Conservation (phyloP, 495 filamentous ascomycete species). For the Xylaria grammica region DNA sequence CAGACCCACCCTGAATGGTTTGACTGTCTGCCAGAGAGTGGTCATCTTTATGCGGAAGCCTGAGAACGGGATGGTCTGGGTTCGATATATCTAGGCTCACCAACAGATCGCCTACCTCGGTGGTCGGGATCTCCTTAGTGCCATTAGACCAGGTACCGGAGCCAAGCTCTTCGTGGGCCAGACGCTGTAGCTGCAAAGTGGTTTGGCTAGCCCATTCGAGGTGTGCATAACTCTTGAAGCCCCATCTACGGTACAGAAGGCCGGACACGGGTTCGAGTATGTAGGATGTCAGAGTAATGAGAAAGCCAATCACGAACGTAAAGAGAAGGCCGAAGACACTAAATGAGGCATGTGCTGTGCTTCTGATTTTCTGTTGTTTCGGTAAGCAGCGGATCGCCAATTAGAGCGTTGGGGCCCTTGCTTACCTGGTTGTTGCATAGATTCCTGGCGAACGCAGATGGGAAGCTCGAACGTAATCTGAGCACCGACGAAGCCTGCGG, state of each 20-base stretch:
- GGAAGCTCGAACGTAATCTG: no score
- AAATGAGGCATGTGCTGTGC: neutral
- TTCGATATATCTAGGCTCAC: neutral
- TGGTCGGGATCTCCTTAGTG: slow-evolving; percentile 25
- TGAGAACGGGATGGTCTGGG: neutral
- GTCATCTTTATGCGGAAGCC: no score
- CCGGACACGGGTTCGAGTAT: neutral
- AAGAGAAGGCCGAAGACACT: neutral
- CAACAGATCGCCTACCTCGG: neutral
- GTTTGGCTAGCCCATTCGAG: slow-evolving; percentile 22
- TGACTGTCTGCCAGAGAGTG: no score
- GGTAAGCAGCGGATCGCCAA: no score
- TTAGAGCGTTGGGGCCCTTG: no score
- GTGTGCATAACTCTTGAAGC: slow-evolving; percentile 1
- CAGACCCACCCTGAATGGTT: no score
- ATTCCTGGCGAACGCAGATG: no score
- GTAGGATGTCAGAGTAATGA: neutral
- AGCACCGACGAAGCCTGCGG: no score
- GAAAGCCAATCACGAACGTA: neutral
- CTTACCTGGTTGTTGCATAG: no score
- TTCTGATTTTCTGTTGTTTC: neutral
- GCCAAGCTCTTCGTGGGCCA: slow-evolving; percentile 27
- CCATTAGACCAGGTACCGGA: slow-evolving; percentile 26
- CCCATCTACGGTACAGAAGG: neutral
- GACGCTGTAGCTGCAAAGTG: slow-evolving; percentile 25